Evolutionary conservation across 225 moss, liverwort and hornwort species (phyloP), one percentile per base, ranked within the genome.

Genomic region (Physcomitrium patens): DNA sequence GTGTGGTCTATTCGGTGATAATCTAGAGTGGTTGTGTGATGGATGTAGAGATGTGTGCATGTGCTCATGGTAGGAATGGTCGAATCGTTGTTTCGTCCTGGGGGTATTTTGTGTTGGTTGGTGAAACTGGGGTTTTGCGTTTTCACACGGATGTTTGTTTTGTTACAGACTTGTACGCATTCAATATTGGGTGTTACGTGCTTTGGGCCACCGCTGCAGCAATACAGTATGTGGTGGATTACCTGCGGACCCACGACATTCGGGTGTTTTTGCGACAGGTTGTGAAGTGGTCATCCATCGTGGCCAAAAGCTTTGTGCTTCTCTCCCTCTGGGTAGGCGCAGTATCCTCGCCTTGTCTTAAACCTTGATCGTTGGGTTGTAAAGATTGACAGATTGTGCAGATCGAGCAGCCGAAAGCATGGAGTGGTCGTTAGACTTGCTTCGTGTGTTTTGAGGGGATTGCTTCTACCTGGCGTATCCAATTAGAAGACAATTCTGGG

Each of bases 101-200:
- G 24, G 57, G 37, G 49, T 20, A 24, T 58, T 47, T 42, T 52
- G 44, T 69, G 19, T 42, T 15, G 16, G 9, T 24, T 53, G 5
- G 27, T 63, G 58, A 42, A 68, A 15, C 8, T 67, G 16, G 44
- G 16, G 19, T 73, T 65, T 63, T 20, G 27, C 43, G 20, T 44
- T 63, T 61, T 77, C 47, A 68, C 64, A 47, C 67, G 20, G 54
- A 9, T 55, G 13, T 61, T 64, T 59, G 37, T 47, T 20, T 53
- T 76, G 46, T 80, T 66, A 60, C 91, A 99, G 99, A 99, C 86
- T 76, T 99, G 28, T 95, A 99, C 76, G 95, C 99, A 60, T 99
- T 99, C 93, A 99, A 93, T 74, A 95, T 99, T 72, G 99, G 99
- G 63, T 99, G 99, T 72, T 99, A 95, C 83, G 84, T 93, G 48